These are phyloP conservation scores for Syncephalastrum racemosum DNA, from an alignment of 371 early-diverging fungal genomes.

Conservation along the genomic window DNA sequence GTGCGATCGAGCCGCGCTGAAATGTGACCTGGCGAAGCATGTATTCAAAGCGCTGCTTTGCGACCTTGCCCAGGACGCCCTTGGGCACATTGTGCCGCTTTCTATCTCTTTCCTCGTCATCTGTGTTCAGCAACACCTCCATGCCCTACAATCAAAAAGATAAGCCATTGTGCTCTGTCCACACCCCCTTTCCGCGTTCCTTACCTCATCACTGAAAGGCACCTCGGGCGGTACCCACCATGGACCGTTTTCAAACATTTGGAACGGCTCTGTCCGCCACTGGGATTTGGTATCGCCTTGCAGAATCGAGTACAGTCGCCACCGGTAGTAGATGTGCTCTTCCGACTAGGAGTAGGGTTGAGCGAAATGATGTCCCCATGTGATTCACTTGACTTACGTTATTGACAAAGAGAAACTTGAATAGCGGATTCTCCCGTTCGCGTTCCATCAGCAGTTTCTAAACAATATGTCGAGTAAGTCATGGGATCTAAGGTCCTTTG, in stretches of 20 bases:
- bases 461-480: background rate
- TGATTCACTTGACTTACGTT: conserved; percentile 44
- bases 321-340: conserved; percentile 89
- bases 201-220: conserved; percentile 70
- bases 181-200: background rate
- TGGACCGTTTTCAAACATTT: conserved; percentile 85
- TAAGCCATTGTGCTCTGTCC: background rate
- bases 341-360: conserved; percentile 42
- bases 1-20: conserved; percentile 71
- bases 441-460: conserved; percentile 66
- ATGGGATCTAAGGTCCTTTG: background rate
- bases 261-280: conserved; percentile 84
- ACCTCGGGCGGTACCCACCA: conserved; percentile 86
- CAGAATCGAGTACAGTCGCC: conserved; percentile 88
- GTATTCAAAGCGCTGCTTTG: conserved; percentile 55
- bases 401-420: conserved; percentile 71
- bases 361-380: background rate
- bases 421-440: conserved; percentile 65
- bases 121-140: conserved; percentile 42
- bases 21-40: conserved; percentile 58
- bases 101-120: conserved; percentile 56
- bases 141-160: conserved; percentile 22
- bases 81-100: conserved; percentile 42
- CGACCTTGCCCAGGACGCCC: conserved; percentile 61
- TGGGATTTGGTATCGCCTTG: conserved; percentile 77